A percentile compares a stretch with the other conserved stretches of the same genome.
Conservation (phyloP, 352 stramenopile genomes). For the Globisporangium yorkense region DNA sequence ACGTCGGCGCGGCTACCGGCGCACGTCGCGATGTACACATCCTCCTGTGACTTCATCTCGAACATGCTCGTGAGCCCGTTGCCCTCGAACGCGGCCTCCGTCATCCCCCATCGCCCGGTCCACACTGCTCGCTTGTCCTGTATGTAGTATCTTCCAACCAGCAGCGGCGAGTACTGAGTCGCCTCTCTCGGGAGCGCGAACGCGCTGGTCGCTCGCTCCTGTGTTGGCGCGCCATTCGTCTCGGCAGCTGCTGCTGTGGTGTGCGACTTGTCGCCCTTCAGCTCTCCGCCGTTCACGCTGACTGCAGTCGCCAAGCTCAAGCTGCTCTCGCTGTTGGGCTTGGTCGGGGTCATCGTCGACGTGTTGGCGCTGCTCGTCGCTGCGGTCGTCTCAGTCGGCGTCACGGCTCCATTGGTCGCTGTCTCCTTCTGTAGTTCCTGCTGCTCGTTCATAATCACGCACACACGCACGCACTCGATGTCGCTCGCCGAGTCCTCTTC, state of each 20-base stretch:
- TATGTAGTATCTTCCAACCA: conserved; percentile 82
- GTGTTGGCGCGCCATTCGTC: neutral
- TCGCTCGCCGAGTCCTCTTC: conserved; percentile 12
- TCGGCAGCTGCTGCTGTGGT: neutral
- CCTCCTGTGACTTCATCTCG: conserved; percentile 85
- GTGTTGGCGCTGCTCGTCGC: conserved; percentile 21
- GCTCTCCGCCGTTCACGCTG: conserved; percentile 5
- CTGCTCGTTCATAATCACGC: conserved; percentile 64
- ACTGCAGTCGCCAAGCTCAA: neutral
- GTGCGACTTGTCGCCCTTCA: conserved; percentile 4
- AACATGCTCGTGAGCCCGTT: conserved; percentile 78
- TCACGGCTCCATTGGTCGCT: conserved; percentile 13
- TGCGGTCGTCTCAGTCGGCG: conserved; percentile 16
- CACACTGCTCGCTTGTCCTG: conserved; percentile 77
- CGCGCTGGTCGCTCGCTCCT: conserved; percentile 2
- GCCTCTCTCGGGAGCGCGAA: conserved; percentile 40
- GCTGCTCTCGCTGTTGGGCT: conserved; percentile 10
- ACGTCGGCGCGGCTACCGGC: conserved; percentile 19
- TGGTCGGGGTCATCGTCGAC: conserved; percentile 8
- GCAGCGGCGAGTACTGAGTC: conserved; percentile 60
- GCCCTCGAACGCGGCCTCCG: conserved; percentile 61
- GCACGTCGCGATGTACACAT: conserved; percentile 55
- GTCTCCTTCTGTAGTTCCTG: conserved; percentile 28
- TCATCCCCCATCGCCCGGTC: conserved; percentile 83
- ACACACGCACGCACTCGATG: conserved; percentile 41